Conservation (phyloP, 306 rosid genomes). For the Medicago ruthenica region DNA sequence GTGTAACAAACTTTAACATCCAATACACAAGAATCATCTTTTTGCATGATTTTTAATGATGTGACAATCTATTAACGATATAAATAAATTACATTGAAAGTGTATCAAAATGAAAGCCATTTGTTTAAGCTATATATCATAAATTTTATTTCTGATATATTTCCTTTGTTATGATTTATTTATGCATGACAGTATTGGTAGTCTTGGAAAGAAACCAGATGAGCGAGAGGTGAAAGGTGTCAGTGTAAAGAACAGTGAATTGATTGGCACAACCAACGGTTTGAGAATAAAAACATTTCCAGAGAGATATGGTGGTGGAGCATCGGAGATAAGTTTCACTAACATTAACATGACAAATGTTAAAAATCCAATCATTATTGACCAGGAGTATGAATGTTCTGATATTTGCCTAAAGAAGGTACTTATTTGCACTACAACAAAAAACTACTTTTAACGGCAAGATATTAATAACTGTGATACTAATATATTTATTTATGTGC, state of each 20-base stretch:
- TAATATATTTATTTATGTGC: neutral
- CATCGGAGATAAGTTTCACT: slow-evolving; percentile 38
- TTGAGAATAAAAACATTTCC: slow-evolving; percentile 56
- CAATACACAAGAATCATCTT: neutral
- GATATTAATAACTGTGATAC: neutral
- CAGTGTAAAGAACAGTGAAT: slow-evolving; percentile 15
- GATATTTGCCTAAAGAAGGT: slow-evolving; percentile 49
- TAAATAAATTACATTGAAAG: too few relatives aligned
- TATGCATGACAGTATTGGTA: slow-evolving; percentile 41
- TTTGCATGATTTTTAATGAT: neutral
- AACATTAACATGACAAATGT: slow-evolving; percentile 47
- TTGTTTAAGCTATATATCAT: neutral
- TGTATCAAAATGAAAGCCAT: too few relatives aligned
- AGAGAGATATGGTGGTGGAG: slow-evolving; percentile 26
- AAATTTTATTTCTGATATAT: neutral
- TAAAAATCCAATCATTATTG: slow-evolving; percentile 51
- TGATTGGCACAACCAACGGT: slow-evolving; percentile 49
- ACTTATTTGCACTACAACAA: neutral
- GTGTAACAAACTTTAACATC: neutral
- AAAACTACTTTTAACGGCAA: too few relatives aligned
- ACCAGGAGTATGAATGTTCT: slow-evolving; percentile 46
- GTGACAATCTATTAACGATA: too few relatives aligned
- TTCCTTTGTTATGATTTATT: neutral
- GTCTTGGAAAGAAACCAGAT: slow-evolving; percentile 44
- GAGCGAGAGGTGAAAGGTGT: slow-evolving; percentile 45